Evolutionary conservation across 495 filamentous ascomycete species (phyloP).

Genomic region (Penicillium steckii): DNA sequence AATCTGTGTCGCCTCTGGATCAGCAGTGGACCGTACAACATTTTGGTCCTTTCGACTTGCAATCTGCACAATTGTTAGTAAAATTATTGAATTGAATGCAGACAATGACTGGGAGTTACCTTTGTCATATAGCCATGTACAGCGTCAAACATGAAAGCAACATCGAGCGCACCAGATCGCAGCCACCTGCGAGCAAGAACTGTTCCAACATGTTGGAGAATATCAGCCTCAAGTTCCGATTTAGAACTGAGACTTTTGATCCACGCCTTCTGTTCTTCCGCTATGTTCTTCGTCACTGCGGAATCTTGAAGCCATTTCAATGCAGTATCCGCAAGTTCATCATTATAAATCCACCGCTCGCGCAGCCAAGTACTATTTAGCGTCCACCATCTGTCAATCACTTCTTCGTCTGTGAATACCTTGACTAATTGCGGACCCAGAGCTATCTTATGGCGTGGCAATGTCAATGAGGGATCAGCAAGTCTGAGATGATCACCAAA

Average conservation of each 20-base stretch:
- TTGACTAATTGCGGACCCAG: conserved; percentile 14
- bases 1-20: not conserved
- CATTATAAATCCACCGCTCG: conserved; percentile 6
- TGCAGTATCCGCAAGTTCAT: conserved; percentile 2
- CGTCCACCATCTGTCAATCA: conserved; percentile 14
- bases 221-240: conserved; percentile 19
- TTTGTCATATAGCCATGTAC: conserved; percentile 17
- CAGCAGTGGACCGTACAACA: not conserved
- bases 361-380: not conserved
- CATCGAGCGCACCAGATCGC: not conserved
- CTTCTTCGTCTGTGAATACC: conserved; percentile 7
- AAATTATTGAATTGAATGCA: not conserved
- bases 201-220: conserved; percentile 16
- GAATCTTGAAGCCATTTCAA: conserved; percentile 23
- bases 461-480: conserved; percentile 10
- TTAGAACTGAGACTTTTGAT: conserved; percentile 20
- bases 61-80: not conserved
- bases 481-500: conserved; percentile 8
- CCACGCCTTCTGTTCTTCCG: conserved; percentile 11
- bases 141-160: conserved; percentile 1
- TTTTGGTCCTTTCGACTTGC: not conserved
- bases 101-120: conserved; percentile 8
- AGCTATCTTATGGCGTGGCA: conserved; percentile 8
- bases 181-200: conserved; percentile 15
- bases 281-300: conserved; percentile 16